Evolutionary conservation across 177 flowering plant genomes (phyloP).

Genomic region (Vitis hybrid): DNA sequence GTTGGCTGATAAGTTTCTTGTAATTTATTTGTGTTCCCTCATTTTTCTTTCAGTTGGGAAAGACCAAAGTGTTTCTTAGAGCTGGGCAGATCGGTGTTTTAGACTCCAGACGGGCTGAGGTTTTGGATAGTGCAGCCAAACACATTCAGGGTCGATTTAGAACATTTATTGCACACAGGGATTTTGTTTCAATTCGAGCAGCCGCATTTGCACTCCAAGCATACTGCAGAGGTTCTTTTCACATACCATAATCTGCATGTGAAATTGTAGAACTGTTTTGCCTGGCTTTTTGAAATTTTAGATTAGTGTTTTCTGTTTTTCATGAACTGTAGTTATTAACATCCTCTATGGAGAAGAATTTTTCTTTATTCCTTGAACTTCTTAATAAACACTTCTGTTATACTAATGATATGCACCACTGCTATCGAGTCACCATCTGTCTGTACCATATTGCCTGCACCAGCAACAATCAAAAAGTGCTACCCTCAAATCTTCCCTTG

Average conservation of each 20-base stretch:
- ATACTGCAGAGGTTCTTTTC: slow-evolving; percentile 66
- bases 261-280: too few species aligned
- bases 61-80: slow-evolving; percentile 83
- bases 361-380: too few species aligned
- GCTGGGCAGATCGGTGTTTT: slow-evolving; percentile 93
- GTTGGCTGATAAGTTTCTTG: neutral
- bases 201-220: slow-evolving; percentile 76
- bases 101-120: slow-evolving; percentile 82
- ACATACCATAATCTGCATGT: neutral
- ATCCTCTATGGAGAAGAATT: too few species aligned
- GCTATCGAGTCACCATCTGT: too few species aligned
- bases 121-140: slow-evolving; percentile 80
- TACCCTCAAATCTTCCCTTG: too few species aligned
- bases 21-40: slow-evolving; percentile 6
- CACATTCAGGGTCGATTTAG: slow-evolving; percentile 61
- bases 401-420: too few species aligned
- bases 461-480: too few species aligned
- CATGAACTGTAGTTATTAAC: too few species aligned
- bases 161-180: slow-evolving; percentile 60
- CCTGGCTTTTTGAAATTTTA: too few species aligned
- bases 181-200: slow-evolving; percentile 42
- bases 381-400: too few species aligned
- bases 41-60: slow-evolving; percentile 63
- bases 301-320: neutral
- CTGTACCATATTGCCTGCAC: too few species aligned